Conservation (phyloP, 371 early-diverging fungal species). For the Blastocladiella emersonii region DNA sequence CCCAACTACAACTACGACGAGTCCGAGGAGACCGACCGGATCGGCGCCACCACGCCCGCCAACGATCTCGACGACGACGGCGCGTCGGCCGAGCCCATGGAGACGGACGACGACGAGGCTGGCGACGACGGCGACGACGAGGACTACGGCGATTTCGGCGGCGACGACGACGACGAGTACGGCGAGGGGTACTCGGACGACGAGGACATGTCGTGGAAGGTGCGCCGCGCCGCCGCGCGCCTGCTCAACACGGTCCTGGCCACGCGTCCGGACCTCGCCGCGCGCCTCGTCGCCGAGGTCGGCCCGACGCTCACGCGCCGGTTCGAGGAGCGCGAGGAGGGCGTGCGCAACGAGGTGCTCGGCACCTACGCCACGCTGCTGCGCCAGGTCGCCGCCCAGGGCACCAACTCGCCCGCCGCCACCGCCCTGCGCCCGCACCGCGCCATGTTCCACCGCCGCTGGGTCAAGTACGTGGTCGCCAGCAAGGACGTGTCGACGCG, state of each 20-base stretch:
- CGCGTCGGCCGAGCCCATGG: slow-evolving; percentile 24
- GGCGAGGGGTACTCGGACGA: slow-evolving; percentile 45
- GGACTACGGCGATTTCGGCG: slow-evolving; percentile 56
- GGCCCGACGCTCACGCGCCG: slow-evolving; percentile 58
- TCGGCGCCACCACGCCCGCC: slow-evolving; percentile 26
- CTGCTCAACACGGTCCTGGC: slow-evolving; percentile 58
- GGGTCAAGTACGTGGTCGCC: neutral
- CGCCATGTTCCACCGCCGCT: neutral
- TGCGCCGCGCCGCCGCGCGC: slow-evolving; percentile 72
- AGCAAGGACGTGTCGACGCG: neutral
- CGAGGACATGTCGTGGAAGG: slow-evolving; percentile 81
- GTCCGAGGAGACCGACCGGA: slow-evolving; percentile 47
- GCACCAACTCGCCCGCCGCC: neutral
- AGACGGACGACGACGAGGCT: slow-evolving; percentile 12
- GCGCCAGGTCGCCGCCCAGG: slow-evolving; percentile 23
- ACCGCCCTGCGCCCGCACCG: neutral
- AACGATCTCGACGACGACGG: slow-evolving; percentile 72
- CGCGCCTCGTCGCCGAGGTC: slow-evolving; percentile 40
- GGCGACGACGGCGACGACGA: slow-evolving; percentile 52
- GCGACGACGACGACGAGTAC: slow-evolving; percentile 42
- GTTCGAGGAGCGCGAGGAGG: slow-evolving; percentile 84
- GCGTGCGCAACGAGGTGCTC: slow-evolving; percentile 72
- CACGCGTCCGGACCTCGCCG: slow-evolving; percentile 51
- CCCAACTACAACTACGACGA: slow-evolving; percentile 79
- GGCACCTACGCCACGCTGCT: slow-evolving; percentile 57